A percentile compares a stretch with the other conserved stretches of the same genome.
These are phyloP conservation scores for Esteya vermicola DNA, from an alignment of 2,329 filamentous ascomycete species.

Conservation along the genomic window DNA sequence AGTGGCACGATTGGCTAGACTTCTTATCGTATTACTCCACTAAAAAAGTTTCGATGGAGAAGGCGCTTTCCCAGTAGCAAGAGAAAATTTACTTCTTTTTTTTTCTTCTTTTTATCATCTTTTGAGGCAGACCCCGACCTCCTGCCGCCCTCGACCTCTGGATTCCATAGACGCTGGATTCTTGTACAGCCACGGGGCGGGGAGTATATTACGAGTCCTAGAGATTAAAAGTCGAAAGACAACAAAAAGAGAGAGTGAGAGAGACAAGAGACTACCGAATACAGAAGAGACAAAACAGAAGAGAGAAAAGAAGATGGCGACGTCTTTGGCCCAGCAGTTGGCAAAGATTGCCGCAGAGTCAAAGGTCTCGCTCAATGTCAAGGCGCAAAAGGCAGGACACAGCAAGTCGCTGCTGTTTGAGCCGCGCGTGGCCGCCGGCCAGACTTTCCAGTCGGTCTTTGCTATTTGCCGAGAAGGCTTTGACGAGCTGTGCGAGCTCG, in stretches of 20 bases:
- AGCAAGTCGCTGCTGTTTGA: slow-evolving; percentile 94
- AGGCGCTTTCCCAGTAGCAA: slow-evolving; percentile 1
- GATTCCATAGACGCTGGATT: too few species aligned
- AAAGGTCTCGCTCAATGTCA: slow-evolving; percentile 81
- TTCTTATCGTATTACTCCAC: background rate
- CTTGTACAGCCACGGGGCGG: too few species aligned
- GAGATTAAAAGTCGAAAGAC: too few species aligned
- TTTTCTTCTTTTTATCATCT: too few species aligned
- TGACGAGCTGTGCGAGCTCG: slow-evolving; percentile 78
- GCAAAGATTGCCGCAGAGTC: slow-evolving; percentile 82
- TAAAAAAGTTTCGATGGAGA: slow-evolving; percentile 2
- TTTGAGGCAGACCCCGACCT: too few species aligned
- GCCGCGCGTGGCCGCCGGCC: slow-evolving; percentile 64
- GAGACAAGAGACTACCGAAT: too few species aligned
- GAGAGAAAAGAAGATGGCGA: slow-evolving; percentile 11
- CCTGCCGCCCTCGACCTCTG: too few species aligned
- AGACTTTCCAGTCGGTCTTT: slow-evolving; percentile 83
- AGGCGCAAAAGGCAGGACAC: slow-evolving; percentile 82
- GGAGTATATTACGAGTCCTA: too few species aligned
- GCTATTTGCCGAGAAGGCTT: slow-evolving; percentile 80
- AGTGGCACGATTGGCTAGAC: background rate
- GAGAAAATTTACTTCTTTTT: too few species aligned
- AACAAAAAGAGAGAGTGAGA: too few species aligned
- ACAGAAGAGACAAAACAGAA: slow-evolving; percentile 5
- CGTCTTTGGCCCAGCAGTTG: slow-evolving; percentile 84